Evolutionary conservation across 2,329 filamentous ascomycete species (phyloP), one percentile per base, ranked within the genome.

Genomic region (Colletotrichum sp.): DNA sequence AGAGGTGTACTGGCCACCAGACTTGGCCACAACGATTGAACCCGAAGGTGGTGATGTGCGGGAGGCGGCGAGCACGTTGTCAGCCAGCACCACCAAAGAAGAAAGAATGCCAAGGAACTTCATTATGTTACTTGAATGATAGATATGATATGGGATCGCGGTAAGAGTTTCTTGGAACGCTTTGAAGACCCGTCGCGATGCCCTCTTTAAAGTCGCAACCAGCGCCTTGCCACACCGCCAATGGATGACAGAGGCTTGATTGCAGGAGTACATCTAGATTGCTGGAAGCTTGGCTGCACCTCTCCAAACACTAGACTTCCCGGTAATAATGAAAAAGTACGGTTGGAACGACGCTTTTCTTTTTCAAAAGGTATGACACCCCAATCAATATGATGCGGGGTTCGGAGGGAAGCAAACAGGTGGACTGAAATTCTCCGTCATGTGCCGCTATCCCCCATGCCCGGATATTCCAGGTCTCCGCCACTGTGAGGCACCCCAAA

Each of bases 21-120:
- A 82, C 79, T 84, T 84, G 24, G 83, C 82, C 2, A 91, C 90
- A 4, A 87, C 85, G 5, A 91, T 83, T 67, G 89, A 89, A 30
- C 89, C 90, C 5, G 84, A 79, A 4, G 90, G 90, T 1, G 85
- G 80, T 9, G 80, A 81, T 13, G 84, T 86, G 24, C 84, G 84
- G 68, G 81, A 81, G 1, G 79, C 82, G 7, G 84, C 85, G 7
- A 84, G 71, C 13, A 32, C 65, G 8, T 55, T 44, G 24, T 21
- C 60, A 4, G 68, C 68, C 1, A 76, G 10, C 5, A 36, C 28
- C 8, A 9, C 30, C 59, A 76, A 52, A 7, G 52, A 55, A 3
- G 74, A 60, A 62, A 77, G 18, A n/a, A 72, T 6, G 21, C 24
- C n/a, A 2, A 70, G 34, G 4, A 76, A 1, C 34, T 76, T 77